Conservation (phyloP, 2,329 filamentous ascomycete genomes). For the Aspergillus thermomutatus region DNA sequence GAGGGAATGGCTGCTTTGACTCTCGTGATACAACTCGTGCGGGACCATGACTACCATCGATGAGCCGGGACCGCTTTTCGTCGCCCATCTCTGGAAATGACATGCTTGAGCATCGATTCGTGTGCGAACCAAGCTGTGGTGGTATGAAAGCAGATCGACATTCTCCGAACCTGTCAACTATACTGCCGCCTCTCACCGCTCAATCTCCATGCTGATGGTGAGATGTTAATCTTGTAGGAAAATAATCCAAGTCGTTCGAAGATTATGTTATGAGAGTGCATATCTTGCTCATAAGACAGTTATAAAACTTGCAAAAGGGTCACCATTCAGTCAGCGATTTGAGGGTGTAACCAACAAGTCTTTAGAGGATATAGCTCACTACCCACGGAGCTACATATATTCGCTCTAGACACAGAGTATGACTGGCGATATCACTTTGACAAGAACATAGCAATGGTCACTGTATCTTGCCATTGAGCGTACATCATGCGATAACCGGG, state of each 20-base stretch:
- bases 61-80: background rate
- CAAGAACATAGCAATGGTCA: background rate
- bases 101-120: conserved; percentile 6
- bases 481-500: background rate
- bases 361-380: background rate
- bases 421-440: background rate
- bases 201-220: background rate
- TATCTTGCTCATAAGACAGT: background rate
- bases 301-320: background rate
- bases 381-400: background rate
- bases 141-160: background rate
- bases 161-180: background rate
- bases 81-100: conserved; percentile 6
- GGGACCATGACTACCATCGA: conserved; percentile 4
- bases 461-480: too few species aligned
- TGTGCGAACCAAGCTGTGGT: background rate
- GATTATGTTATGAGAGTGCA: background rate
- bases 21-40: conserved; percentile 17
- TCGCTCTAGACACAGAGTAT: background rate
- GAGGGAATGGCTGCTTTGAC: conserved; percentile 34
- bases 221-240: background rate
- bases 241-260: background rate
- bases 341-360: background rate
- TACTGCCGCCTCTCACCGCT: conserved; percentile 15
- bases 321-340: background rate